Base-by-base conservation (phyloP, 169 alveolate genomes). In the Plasmodium falciparum region DNA sequence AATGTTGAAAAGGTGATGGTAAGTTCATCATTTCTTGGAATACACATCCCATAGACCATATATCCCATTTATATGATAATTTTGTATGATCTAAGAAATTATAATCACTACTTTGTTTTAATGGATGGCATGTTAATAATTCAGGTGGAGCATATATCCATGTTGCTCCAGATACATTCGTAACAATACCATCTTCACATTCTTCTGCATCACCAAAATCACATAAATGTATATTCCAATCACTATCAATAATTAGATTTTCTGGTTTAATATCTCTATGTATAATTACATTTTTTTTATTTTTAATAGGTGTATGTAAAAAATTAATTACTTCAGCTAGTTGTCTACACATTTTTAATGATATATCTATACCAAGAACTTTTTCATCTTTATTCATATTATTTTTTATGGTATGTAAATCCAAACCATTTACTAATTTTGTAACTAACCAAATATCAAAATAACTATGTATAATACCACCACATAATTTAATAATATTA, bases 91-190 rank as follows among this genome's bases (percentile, higher is more conserved):
- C 93, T 26, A 65, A 72, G 8, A 80, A 47, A 59, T 66, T 45
- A 59, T 90, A 50, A 62, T 80, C 69, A 56, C 70, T 17, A 89
- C 96, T 74, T 74, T 74, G 74, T 58, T 17, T 65, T 52, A 96
- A 90, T 0, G 97, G 96, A 63, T 93, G 94, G 61, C 94, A 93
- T 29, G 76, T 75, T 72, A 96, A 74, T 52, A 96, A 76, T 74
- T 96, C 98, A 0, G 97, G 97, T 7, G 98, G 98, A 24, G 98
- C 97, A 88, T 96, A 96, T 47, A 96, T 92, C 98, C 98, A 96
- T 0, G 98, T 96, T 59, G 98, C 98, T 3, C 98, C 98, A 0
- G 97, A 94, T 2, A 96, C 90, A 61, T 93, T 92, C 2, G 95
- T 93, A 39, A 94, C 94, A 39, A 75, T 83, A 20, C 97, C 97